Base-by-base conservation (phyloP, 2,329 filamentous ascomycete genomes). In the Pseudopithomyces chartarum region DNA sequence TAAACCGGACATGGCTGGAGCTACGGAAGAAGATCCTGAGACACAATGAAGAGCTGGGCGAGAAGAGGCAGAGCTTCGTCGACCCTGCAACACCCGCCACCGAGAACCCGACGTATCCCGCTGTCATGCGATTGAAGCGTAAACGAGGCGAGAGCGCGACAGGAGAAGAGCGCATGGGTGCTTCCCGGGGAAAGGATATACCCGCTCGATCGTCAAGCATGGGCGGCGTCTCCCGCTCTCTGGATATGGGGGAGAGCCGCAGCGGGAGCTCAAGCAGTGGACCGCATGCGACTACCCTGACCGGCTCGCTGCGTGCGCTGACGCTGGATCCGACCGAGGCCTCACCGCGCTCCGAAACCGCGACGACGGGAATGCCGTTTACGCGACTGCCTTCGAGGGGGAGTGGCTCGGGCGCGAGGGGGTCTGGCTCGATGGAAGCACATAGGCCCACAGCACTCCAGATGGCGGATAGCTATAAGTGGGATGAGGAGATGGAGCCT, bases 1-100 rank as follows among this genome's bases (percentile, higher is more conserved):
- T 97, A 12, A 91, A 96, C 71, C 85, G 87, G 61, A 86, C 91
- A 34, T 97, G 93, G 91, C 77, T 88, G 42, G 78, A 81, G 15
- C 80, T 95, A 15, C 81, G 32, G 73, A 81, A 56, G 72, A 80
- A 59, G 79, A 84, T 73, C 70, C 78, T 58, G 70, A 77, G 60
- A 79, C 81, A 73, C 53, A 72, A 72, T 49, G 73, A 77, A 59
- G 74, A 76, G 55, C 56, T 70, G 13, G 69, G 72, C 1, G 74
- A 76, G 62, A 77, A 76, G 59, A 60, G 64, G 44, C 43, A 55
- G 61, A 52, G 49, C 29, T 58, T 15, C 58, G 68, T 62, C 17
- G 2, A 55, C 76, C 33, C 57, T 3, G 54, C 51, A 4, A 71
- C 45, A 23, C 45, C 45, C 6, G 36, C 45, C 19, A 20, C 45